phyloP scores from a whole-genome alignment of 768 basidiomycete genomes.

The Pisolithus marmoratus region DNA sequence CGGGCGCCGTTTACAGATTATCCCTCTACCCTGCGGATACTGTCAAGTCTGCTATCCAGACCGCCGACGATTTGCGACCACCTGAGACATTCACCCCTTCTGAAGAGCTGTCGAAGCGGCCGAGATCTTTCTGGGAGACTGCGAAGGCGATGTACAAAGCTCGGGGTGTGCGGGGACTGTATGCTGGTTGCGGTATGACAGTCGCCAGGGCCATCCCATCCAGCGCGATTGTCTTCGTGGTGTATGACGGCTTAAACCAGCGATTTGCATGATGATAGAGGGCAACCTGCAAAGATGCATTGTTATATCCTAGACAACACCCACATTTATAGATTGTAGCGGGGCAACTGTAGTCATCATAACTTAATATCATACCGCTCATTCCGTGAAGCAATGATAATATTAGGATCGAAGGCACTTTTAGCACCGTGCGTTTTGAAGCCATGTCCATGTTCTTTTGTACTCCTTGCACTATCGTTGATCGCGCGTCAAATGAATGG shows the following conservation, averaged over 20 bases:
- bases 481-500: too few relatives aligned
- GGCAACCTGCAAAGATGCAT: not conserved
- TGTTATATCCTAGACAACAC: not conserved
- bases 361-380: too few relatives aligned
- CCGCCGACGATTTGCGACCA: constrained; percentile 73
- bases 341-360: too few relatives aligned
- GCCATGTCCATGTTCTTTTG: too few relatives aligned
- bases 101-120: constrained; percentile 15
- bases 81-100: constrained; percentile 11
- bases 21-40: constrained; percentile 87
- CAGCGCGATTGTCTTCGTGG: constrained; percentile 84
- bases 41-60: constrained; percentile 88
- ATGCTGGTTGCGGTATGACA: constrained; percentile 87
- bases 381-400: too few relatives aligned
- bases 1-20: constrained; percentile 75
- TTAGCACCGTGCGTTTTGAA: too few relatives aligned
- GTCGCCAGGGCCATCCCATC: constrained; percentile 78
- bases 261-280: constrained; percentile 30
- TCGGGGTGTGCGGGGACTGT: constrained; percentile 72
- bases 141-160: constrained; percentile 65
- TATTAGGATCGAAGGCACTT: too few relatives aligned
- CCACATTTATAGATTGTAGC: too few relatives aligned
- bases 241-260: constrained; percentile 69
- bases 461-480: too few relatives aligned
- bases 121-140: constrained; percentile 49